These are phyloP conservation scores for Penicillium hordei DNA, from an alignment of 2,329 filamentous ascomycete genomes.

Conservation along the genomic window DNA sequence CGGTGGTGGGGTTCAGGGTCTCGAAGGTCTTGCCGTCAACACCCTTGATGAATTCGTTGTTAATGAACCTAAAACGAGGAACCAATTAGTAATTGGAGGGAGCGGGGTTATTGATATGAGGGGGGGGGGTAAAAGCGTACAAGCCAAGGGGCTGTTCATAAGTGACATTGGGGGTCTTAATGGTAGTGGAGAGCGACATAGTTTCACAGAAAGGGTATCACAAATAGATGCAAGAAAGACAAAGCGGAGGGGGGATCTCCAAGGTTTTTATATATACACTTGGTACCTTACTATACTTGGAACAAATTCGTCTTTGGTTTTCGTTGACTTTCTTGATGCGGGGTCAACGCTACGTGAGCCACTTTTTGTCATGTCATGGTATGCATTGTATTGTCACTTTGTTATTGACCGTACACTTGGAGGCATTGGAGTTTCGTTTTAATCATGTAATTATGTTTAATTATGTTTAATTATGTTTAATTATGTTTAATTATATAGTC, in stretches of 20 bases:
- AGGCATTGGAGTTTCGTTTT: too few relatives aligned
- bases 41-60: constrained; percentile 65
- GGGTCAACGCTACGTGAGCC: constrained; percentile 1
- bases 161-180: constrained; percentile 41
- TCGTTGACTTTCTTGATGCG: background rate
- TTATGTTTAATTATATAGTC: too few relatives aligned
- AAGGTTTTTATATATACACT: constrained; percentile 2
- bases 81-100: constrained; percentile 59
- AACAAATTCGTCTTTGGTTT: background rate
- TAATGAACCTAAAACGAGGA: constrained; percentile 58
- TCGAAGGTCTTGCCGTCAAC: constrained; percentile 89
- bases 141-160: constrained; percentile 46
- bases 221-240: background rate
- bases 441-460: too few relatives aligned
- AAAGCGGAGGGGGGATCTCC: background rate
- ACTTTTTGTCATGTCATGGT: background rate
- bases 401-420: background rate
- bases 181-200: constrained; percentile 43
- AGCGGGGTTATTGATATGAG: background rate
- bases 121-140: constrained; percentile 22
- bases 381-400: background rate
- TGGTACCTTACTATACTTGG: background rate
- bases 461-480: too few relatives aligned
- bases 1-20: constrained; percentile 82
- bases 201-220: constrained; percentile 9